Base-by-base conservation (phyloP, 345 rosid species). In the Abelmoschus esculentus region DNA sequence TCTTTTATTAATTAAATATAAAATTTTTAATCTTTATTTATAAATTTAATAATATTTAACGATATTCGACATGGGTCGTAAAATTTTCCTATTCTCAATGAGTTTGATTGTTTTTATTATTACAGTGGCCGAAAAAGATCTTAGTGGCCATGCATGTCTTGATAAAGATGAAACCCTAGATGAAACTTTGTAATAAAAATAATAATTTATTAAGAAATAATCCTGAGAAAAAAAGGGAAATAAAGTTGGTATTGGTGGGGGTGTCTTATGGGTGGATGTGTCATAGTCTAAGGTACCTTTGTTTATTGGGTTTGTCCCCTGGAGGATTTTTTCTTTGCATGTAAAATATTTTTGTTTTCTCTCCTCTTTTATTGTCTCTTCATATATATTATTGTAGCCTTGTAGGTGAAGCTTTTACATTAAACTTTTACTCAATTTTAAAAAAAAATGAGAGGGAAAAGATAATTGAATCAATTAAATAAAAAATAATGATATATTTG, bases 221-320 rank as follows among this genome's bases (percentile, higher is more conserved):
- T 66, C 49, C 49, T 66, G 42, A 40, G 54, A 8, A 53, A 59
- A n/a, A 17, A 74, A 59, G 22, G 61, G 65, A 71, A 54, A 28
- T 67, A 74, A 78, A 75, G 67, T 46, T 61, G 53, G 62, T 66
- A 63, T 66, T 58, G 80, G 78, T 74, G 83, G 74, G 77, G 78
- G 36, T 69, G 76, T 66, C 75, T 67, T 57, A 5, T 49, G 5
- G 79, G 78, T 77, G 83, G 84, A 77, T 69, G 75, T 72, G 82
- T 79, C 86, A 65, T 71, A n/a, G 60, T 77, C 79, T 72, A 79
- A 77, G 60, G 72, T 56, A 70, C 80, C 80, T 77, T 85, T 80
- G 70, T 70, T 78, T 71, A 76, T 62, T 60, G 67, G 73, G 54
- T 52, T 36, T 73, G 73, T 72, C 77, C n/a, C 70, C 55, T 13